Base-by-base conservation (phyloP, 192 early-diverging fungal genomes). In the Coemansia sp. region DNA sequence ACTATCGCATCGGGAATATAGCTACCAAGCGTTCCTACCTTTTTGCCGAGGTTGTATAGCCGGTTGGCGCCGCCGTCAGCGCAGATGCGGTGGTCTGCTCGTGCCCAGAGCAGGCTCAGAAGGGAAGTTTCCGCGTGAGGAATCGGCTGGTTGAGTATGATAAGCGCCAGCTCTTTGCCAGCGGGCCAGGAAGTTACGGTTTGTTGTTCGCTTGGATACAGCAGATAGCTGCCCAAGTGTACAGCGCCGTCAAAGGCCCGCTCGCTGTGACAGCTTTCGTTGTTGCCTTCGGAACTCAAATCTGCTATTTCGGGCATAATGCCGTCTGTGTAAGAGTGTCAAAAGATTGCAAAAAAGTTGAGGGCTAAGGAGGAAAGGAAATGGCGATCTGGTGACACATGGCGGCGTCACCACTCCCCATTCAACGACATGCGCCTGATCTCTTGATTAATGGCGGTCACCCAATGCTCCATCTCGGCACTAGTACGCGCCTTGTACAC, bases 1-100 rank as follows among this genome's bases (percentile, higher is more conserved):
- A 85, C 82, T 39, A 98, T 91, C 34, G 76, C 85, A 67, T 93
- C 81, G 31, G 95, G 95, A 13, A 72, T 60, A 47, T 61, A 61
- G 25, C 43, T 26, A 18, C 23, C 56, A 26, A 61, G 38, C 20
- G 57, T 28, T 18, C 77, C 79, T 3, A 69, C 66, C n/a, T 73
- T 45, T 12, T 38, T 59, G 58, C 93, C 84, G 3, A 85, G 56
- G 52, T 92, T 87, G 57, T 88, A 94, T 25, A 98, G 74, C 23
- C 90, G 85, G 72, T 98, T 98, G 26, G 90, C 90, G 10, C 94
- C 96, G 16, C 96, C 96, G 60, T 98, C 96, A 0, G 93, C 90
- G 68, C 93, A 93, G 39, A 95, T 72, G 18, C 83, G 70, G 65
- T 77, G 60, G 47, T 61, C 50, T 50, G 67, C 62, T 53, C 75